These are phyloP conservation scores for Sisymbrium altissimum DNA, from an alignment of 345 rosid genomes.

Conservation along the genomic window DNA sequence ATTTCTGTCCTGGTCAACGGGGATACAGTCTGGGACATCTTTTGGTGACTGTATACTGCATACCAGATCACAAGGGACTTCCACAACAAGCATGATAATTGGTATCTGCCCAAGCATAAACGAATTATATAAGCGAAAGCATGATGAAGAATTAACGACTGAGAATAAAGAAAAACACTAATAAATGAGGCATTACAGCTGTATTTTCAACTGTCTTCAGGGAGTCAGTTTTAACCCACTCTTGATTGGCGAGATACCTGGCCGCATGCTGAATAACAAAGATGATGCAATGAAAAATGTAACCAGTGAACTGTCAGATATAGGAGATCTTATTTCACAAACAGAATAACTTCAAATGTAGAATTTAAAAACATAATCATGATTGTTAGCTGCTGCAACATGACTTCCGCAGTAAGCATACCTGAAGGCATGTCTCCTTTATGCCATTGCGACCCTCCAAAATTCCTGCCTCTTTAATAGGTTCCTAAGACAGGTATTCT, in stretches of 20 bases:
- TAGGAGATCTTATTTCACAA: neutral
- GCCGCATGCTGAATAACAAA: constrained; percentile 81
- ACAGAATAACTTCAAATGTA: neutral
- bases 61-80: constrained; percentile 81
- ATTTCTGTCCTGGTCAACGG: constrained; percentile 42
- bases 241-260: constrained; percentile 97
- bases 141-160: constrained; percentile 2
- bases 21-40: constrained; percentile 43
- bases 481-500: constrained; percentile 55
- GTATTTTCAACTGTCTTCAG: constrained; percentile 96
- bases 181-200: constrained; percentile 58
- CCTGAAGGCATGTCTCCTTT: constrained; percentile 99
- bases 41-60: constrained; percentile 64
- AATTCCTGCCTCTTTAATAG: constrained; percentile 98
- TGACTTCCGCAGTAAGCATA: constrained; percentile 32
- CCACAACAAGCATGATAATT: constrained; percentile 92
- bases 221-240: constrained; percentile 97
- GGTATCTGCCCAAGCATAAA: constrained; percentile 60
- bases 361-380: neutral
- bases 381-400: neutral
- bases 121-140: constrained; percentile 30
- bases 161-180: neutral
- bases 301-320: constrained; percentile 4
- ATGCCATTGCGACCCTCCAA: constrained; percentile 99
- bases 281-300: neutral